Evolutionary conservation across 352 stramenopile genomes (phyloP).

Genomic region (Pythium vanterpoolii): DNA sequence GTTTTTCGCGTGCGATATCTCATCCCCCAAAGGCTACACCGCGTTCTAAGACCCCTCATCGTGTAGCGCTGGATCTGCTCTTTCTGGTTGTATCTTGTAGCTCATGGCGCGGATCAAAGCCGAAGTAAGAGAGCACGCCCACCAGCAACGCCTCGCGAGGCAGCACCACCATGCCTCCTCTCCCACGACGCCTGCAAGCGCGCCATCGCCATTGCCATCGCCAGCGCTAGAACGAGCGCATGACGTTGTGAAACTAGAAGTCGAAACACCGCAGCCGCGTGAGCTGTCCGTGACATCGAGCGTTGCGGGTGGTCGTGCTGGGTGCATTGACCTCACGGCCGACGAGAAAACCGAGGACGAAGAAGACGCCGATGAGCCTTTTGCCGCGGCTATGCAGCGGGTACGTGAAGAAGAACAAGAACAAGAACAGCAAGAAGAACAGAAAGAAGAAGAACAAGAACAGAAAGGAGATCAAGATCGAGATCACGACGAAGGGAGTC

Average conservation of each 20-base stretch:
- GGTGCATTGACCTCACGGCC: constrained; percentile 51
- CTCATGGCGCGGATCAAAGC: constrained; percentile 17
- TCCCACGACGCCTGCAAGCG: no score
- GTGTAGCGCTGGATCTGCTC: constrained; percentile 3
- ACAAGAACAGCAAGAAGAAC: not conserved
- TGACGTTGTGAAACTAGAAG: not conserved
- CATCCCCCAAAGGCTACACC: not conserved
- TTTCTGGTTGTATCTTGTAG: not conserved
- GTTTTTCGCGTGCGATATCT: not conserved
- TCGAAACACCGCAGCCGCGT: not conserved
- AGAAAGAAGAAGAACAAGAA: not conserved
- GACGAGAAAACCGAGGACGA: constrained; percentile 55
- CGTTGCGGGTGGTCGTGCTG: not conserved
- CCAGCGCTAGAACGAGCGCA: not conserved
- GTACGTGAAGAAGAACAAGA: not conserved
- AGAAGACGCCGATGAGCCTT: constrained; percentile 33
- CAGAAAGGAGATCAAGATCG: not conserved
- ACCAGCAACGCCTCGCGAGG: not conserved
- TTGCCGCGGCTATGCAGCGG: not conserved
- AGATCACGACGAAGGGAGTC: constrained; percentile 12
- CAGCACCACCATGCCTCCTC: not conserved
- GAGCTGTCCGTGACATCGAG: not conserved
- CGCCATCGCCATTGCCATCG: no score
- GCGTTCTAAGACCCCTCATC: not conserved
- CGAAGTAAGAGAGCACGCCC: constrained; percentile 6